Evolutionary conservation across 371 early-diverging fungal species (phyloP).

Genomic region (Syncephalastrum racemosum): DNA sequence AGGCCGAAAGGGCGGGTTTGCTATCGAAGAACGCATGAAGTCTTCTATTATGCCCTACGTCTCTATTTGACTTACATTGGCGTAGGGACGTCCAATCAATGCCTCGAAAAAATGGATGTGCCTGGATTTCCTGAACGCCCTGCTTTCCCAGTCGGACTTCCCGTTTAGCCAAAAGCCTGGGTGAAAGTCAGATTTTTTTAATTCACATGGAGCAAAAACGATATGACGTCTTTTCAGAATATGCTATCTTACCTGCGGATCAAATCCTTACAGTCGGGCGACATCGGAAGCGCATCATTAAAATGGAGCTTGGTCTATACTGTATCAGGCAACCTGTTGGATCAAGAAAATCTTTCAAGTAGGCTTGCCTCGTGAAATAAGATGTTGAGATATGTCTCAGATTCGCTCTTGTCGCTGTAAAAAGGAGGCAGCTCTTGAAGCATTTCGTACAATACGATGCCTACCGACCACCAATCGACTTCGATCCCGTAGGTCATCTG

Average conservation of each 20-base stretch:
- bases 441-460: slow-evolving; percentile 95
- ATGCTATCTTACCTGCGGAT: slow-evolving; percentile 57
- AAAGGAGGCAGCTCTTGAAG: slow-evolving; percentile 94
- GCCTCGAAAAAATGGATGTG: slow-evolving; percentile 82
- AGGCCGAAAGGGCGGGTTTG: slow-evolving; percentile 82
- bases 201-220: slow-evolving; percentile 2
- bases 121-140: slow-evolving; percentile 72
- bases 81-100: slow-evolving; percentile 74
- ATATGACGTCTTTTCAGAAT: background rate
- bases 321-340: slow-evolving; percentile 4
- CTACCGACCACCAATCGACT: slow-evolving; percentile 99
- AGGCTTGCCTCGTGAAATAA: slow-evolving; percentile 64
- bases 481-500: slow-evolving; percentile 85
- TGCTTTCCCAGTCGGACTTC: slow-evolving; percentile 75
- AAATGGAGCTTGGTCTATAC: slow-evolving; percentile 63
- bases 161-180: slow-evolving; percentile 72
- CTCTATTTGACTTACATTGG: slow-evolving; percentile 27
- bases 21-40: slow-evolving; percentile 22
- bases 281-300: slow-evolving; percentile 61
- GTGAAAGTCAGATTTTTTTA: background rate
- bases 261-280: slow-evolving; percentile 79
- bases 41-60: background rate
- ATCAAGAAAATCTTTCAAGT: background rate
- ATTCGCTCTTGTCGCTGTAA: slow-evolving; percentile 75
- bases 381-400: slow-evolving; percentile 87